Conservation (phyloP, 305 asterid species). For the Fraxinus sp. region DNA sequence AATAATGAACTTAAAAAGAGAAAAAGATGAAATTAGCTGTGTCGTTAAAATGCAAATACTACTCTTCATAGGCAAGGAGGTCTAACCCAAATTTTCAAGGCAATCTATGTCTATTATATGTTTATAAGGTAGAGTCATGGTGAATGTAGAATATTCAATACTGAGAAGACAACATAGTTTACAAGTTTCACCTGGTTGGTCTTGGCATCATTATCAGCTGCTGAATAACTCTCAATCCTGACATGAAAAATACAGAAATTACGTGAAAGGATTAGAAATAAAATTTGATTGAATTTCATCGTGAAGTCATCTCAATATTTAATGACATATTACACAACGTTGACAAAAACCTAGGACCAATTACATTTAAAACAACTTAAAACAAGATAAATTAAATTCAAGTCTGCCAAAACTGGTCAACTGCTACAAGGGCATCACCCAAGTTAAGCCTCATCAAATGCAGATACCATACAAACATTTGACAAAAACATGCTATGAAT, state of each 20-base stretch:
- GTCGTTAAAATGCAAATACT: not conserved
- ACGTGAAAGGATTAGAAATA: constrained; percentile 12
- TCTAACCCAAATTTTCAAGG: not conserved
- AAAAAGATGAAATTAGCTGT: not conserved
- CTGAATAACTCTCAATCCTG: constrained; percentile 48
- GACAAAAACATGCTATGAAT: not conserved
- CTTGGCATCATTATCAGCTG: constrained; percentile 49
- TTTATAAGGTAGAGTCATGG: not conserved
- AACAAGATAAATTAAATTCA: not conserved
- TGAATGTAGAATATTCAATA: not conserved
- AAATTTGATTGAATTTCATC: constrained; percentile 2
- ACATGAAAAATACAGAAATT: constrained; percentile 17
- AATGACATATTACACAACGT: not conserved
- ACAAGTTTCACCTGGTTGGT: constrained; percentile 60
- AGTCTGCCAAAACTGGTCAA: constrained; percentile 2
- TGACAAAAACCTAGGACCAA: not conserved
- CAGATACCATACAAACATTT: not conserved
- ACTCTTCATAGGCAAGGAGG: not conserved
- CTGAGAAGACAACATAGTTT: constrained; percentile 14
- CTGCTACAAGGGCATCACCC: not conserved
- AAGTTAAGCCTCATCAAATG: not conserved
- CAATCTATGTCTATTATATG: constrained; percentile 1
- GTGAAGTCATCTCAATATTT: not conserved
- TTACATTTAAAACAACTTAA: not conserved
- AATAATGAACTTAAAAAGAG: not conserved